Evolutionary conservation across 805 yeast genomes (phyloP).

Genomic region (Lipomyces yamanashiensis): DNA sequence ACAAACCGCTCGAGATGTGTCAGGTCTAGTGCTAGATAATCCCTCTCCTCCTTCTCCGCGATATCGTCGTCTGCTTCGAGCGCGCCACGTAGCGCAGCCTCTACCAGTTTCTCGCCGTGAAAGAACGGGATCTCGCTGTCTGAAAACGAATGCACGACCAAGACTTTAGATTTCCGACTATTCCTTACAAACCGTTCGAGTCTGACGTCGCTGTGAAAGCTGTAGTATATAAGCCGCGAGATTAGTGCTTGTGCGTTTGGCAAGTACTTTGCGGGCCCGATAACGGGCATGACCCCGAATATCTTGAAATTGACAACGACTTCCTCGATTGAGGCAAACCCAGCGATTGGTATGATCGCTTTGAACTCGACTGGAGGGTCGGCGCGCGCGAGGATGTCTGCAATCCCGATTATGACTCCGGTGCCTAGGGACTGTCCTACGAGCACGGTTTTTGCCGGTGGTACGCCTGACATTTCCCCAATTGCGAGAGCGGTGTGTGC

Average conservation of each 20-base stretch:
- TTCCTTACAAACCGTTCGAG: slow-evolving; percentile 22
- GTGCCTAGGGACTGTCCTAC: slow-evolving; percentile 36
- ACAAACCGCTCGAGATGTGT: slow-evolving; percentile 12
- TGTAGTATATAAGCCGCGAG: slow-evolving; percentile 5
- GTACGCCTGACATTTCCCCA: slow-evolving; percentile 10
- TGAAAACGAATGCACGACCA: slow-evolving; percentile 23
- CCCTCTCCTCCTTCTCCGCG: not conserved
- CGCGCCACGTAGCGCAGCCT: slow-evolving; percentile 26
- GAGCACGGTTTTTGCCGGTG: slow-evolving; percentile 14
- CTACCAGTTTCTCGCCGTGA: slow-evolving; percentile 28
- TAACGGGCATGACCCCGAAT: slow-evolving; percentile 23
- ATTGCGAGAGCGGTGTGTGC: slow-evolving; percentile 15
- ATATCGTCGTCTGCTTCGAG: slow-evolving; percentile 17
- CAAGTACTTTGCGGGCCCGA: slow-evolving; percentile 6
- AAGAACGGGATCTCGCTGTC: slow-evolving; percentile 25
- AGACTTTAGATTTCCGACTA: slow-evolving; percentile 16
- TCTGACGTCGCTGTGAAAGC: slow-evolving; percentile 24
- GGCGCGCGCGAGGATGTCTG: slow-evolving; percentile 19
- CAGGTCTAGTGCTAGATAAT: not conserved
- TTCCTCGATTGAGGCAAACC: slow-evolving; percentile 30
- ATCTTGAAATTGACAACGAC: slow-evolving; percentile 14
- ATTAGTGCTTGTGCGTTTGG: slow-evolving; percentile 10
- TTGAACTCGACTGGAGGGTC: slow-evolving; percentile 10
- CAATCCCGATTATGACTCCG: slow-evolving; percentile 30
- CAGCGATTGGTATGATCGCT: slow-evolving; percentile 29